Percentiles rank a stretch among this genome's conserved stretches.
Conservation (phyloP, 2,329 filamentous ascomycete species). For the Paracamarosporium sp. region DNA sequence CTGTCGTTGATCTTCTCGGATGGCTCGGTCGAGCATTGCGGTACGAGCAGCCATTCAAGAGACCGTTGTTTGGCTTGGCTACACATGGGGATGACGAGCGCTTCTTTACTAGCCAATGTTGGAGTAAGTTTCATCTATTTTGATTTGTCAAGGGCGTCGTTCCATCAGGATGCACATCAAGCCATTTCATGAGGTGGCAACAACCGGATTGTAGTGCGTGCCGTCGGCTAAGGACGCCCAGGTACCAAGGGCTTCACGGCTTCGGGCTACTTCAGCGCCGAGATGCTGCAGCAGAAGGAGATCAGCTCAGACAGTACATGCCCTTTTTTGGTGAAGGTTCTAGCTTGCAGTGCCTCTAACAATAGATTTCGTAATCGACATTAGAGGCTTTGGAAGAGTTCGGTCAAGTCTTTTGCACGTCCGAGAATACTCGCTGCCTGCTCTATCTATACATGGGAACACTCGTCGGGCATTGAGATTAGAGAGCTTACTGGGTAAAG, state of each 20-base stretch:
- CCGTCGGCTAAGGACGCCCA: not conserved
- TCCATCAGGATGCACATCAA: slow-evolving; percentile 5
- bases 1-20: not conserved
- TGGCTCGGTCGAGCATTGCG: not conserved
- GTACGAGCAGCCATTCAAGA: not conserved
- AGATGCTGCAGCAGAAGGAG: not conserved
- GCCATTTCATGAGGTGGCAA: slow-evolving; percentile 7
- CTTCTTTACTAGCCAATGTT: not conserved
- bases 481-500: too few relatives aligned
- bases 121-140: slow-evolving; percentile 4
- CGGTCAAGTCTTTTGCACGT: not conserved
- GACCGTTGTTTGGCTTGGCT: not conserved
- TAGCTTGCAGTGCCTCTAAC: not conserved
- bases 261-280: not conserved
- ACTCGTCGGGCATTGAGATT: too few relatives aligned
- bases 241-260: not conserved
- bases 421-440: not conserved
- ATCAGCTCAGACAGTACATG: not conserved
- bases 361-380: not conserved
- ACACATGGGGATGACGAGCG: slow-evolving; percentile 3
- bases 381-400: not conserved
- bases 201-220: not conserved
- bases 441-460: not conserved
- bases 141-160: slow-evolving; percentile 3
- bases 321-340: not conserved